phyloP scores from a whole-genome alignment of 768 basidiomycete genomes.

The Amanita pseudoporphyria region DNA sequence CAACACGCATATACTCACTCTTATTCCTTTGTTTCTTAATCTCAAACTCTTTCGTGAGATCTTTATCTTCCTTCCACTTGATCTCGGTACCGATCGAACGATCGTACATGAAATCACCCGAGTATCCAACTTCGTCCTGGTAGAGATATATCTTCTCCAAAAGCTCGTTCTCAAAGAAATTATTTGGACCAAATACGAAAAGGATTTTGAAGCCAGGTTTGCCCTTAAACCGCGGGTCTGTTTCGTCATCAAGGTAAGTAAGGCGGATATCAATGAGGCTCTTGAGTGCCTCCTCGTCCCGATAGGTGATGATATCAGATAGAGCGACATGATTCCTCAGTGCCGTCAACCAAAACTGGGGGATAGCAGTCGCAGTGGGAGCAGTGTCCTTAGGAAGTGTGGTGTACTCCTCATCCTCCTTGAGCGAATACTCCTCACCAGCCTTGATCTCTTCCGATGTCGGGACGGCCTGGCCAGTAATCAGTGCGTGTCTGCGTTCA shows the following conservation, averaged over 20 bases:
- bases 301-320: constrained; percentile 85
- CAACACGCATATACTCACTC: constrained; percentile 41
- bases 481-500: constrained; percentile 76
- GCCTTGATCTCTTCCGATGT: constrained; percentile 76
- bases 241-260: constrained; percentile 51
- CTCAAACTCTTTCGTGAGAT: constrained; percentile 94
- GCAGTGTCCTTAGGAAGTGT: constrained; percentile 46
- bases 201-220: constrained; percentile 88
- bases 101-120: constrained; percentile 96
- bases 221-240: constrained; percentile 38
- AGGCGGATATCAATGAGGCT: constrained; percentile 72
- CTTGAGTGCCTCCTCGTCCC: constrained; percentile 82
- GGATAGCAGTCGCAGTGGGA: constrained; percentile 47
- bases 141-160: constrained; percentile 95
- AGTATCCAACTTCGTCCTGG: constrained; percentile 86
- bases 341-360: constrained; percentile 98
- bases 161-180: constrained; percentile 77
- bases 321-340: constrained; percentile 86
- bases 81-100: constrained; percentile 86
- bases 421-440: constrained; percentile 61
- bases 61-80: constrained; percentile 97
- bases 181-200: constrained; percentile 77
- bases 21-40: constrained; percentile 99
- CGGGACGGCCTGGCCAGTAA: constrained; percentile 65
- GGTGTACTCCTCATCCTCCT: constrained; percentile 67